Base-by-base conservation (phyloP, 305 asterid genomes). In the Stenogyne calaminthoides region DNA sequence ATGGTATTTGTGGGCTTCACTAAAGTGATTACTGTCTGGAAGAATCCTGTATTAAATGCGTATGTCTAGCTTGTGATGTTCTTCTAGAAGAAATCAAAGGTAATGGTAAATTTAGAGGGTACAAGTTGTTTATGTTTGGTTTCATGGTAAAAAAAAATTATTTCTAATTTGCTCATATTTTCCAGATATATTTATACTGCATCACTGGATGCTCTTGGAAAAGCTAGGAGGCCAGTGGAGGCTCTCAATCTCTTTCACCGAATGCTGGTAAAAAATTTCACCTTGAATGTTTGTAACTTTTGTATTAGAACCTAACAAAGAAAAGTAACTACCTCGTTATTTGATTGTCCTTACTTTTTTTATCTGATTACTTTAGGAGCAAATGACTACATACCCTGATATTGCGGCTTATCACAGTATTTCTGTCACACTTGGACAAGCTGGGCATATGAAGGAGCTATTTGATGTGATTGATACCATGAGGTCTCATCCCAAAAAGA, bases 401-500 rank as follows among this genome's bases (percentile, higher is more conserved):
- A 79, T 87, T 61, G 98, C 88, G 63, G 93, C 97, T 52, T 94
- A 94, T 83, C 98, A 75, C 76, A 85, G 86, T 71, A 88, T 94
- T 61, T 92, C 97, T 79, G 96, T 94, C 82, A 87, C 96, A 73
- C 97, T 94, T 86, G 98, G 98, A 78, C 98, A 91, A 91, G 97
- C 97, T 39, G 98, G 98, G 58, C 78, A 89, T 77, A 86, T 94
- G 93, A 90, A 88, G 84, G 99, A 94, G 82, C 87, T 94, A 16
- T 94, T 94, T 75, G 89, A 92, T 46, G 92, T 92, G 80, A 92
- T 94, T 36, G 99, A 94, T 82, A 86, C 81, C 76, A 91, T 94
- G 99, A 85, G 81, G 34, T 87, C 97, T 80, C 95, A 88, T 78
- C 99, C 98, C 65, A 89, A 78, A 76, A 92, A 82, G 91, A 94